Evolutionary conservation across 2,329 filamentous ascomycete genomes (phyloP).

Genomic region (Colletotrichum camelliae): DNA sequence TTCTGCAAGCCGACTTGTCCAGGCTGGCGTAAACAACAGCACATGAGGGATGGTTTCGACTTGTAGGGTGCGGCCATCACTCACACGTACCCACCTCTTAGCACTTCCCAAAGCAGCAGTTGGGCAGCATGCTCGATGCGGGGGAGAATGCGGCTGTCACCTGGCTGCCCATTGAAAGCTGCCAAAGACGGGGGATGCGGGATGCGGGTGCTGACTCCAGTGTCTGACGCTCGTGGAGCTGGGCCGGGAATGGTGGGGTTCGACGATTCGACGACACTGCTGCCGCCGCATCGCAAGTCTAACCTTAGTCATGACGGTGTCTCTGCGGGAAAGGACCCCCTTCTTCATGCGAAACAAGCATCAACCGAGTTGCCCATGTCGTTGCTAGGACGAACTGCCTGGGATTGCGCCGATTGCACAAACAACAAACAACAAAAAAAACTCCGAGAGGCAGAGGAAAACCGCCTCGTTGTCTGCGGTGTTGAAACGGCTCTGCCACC

Average conservation of each 20-base stretch:
- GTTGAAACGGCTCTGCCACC: neutral
- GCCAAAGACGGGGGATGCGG: neutral
- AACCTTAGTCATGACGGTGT: neutral
- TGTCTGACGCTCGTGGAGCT: neutral
- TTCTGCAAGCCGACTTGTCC: neutral
- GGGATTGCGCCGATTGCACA: neutral
- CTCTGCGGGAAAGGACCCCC: neutral
- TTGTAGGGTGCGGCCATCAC: neutral
- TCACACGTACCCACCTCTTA: neutral
- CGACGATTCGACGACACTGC: neutral
- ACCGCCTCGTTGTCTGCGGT: neutral
- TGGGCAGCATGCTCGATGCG: neutral
- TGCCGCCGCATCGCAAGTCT: neutral
- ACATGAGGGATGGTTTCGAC: neutral
- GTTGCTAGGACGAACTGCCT: neutral
- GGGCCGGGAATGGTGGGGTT: neutral
- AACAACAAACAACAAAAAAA: neutral
- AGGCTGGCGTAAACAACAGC: neutral
- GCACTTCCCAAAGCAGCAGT: neutral
- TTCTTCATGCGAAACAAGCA: neutral
- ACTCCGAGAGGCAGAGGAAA: neutral
- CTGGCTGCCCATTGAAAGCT: neutral
- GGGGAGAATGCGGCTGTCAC: neutral
- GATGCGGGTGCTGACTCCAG: neutral
- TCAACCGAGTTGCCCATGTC: neutral